These are phyloP conservation scores for Ceriops decandra DNA, from an alignment of 345 rosid genomes.

Conservation along the genomic window DNA sequence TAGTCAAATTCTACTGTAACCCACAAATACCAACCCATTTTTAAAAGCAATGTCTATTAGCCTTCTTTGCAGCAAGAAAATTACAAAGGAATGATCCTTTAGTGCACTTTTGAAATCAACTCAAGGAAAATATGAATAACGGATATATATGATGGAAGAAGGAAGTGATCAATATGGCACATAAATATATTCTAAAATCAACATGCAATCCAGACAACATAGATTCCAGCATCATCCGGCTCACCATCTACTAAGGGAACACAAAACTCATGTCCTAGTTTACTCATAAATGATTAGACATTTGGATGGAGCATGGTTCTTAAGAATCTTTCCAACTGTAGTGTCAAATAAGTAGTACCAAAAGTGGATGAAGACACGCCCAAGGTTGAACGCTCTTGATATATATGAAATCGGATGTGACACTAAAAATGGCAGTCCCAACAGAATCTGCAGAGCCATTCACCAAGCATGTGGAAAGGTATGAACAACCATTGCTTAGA, in stretches of 20 bases:
- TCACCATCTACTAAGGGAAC: too few species aligned
- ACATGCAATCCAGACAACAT: neutral
- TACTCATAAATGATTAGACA: neutral
- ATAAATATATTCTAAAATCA: neutral
- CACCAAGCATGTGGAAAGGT: conserved; percentile 29
- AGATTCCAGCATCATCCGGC: too few species aligned
- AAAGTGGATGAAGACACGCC: conserved; percentile 92
- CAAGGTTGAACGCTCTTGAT: conserved; percentile 87
- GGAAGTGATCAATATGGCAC: neutral
- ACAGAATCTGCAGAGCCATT: conserved; percentile 70
- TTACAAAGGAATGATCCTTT: neutral
- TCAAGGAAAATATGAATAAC: neutral
- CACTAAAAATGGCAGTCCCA: conserved; percentile 82
- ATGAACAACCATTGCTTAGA: conserved; percentile 33
- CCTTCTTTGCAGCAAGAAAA: neutral
- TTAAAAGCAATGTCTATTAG: neutral
- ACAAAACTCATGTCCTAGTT: neutral
- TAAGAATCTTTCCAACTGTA: conserved; percentile 6
- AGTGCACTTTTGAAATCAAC: neutral
- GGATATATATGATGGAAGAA: neutral
- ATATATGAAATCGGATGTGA: conserved; percentile 67
- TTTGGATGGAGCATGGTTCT: neutral
- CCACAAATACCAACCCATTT: neutral
- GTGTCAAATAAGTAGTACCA: conserved; percentile 49
- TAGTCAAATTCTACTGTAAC: neutral